These are phyloP conservation scores for Fusarium pininemorale DNA, from an alignment of 2,329 filamentous ascomycete genomes.

Conservation along the genomic window DNA sequence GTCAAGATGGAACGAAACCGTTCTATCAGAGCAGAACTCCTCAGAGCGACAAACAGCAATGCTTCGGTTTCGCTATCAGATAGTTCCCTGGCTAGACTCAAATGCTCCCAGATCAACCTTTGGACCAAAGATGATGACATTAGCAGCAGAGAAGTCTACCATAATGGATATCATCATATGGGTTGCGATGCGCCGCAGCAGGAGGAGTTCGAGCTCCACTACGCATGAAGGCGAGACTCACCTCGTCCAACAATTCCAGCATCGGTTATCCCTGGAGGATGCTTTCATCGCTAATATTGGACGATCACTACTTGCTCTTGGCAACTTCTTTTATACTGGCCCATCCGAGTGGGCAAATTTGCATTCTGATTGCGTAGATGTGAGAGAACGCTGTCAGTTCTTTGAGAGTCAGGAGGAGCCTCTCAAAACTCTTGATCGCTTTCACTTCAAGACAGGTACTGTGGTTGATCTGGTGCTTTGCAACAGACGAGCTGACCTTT, in stretches of 20 bases:
- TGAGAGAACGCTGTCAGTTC: neutral
- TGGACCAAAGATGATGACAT: constrained; percentile 4
- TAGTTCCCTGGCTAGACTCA: constrained; percentile 25
- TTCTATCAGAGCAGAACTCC: constrained; percentile 10
- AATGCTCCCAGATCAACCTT: constrained; percentile 17
- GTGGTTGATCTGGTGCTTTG: accelerated
- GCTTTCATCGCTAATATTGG: neutral
- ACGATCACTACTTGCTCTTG: neutral
- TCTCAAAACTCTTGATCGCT: constrained; percentile 1
- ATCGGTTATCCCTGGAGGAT: neutral
- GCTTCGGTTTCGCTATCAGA: constrained; percentile 26
- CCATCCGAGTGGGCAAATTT: constrained; percentile 4
- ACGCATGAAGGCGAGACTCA: neutral
- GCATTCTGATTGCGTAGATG: neutral
- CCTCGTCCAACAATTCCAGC: constrained; percentile 8
- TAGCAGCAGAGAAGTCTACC: constrained; percentile 1
- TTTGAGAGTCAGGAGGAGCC: constrained; percentile 8
- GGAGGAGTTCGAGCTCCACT: neutral
- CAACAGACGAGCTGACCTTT: neutral
- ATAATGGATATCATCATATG: constrained; percentile 16
- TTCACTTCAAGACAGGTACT: constrained; percentile 17
- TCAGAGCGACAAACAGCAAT: constrained; percentile 27
- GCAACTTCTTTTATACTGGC: constrained; percentile 8
- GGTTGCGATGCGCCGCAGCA: constrained; percentile 12
- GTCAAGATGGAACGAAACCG: constrained; percentile 19